phyloP scores from a whole-genome alignment of 768 basidiomycete genomes.

The Pholiota microspora region DNA sequence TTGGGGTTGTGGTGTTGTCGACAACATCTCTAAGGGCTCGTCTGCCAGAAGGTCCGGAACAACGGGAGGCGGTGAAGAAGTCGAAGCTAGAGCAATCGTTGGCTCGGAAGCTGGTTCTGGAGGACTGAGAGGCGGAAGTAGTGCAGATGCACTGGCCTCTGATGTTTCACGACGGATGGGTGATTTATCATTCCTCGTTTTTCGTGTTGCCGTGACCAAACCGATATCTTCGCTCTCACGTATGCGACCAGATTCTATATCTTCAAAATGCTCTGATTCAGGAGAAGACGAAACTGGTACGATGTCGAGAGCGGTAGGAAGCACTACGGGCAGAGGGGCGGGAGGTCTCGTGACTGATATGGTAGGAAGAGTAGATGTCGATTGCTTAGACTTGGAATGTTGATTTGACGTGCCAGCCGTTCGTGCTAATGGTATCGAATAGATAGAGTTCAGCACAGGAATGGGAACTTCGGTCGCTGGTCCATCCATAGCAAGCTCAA shows the following conservation, averaged over 20 bases:
- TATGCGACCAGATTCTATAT: conserved; percentile 50
- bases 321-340: conserved; percentile 63
- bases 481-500: conserved; percentile 38
- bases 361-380: conserved; percentile 38
- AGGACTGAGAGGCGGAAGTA: conserved; percentile 20
- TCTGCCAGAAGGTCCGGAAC: conserved; percentile 53
- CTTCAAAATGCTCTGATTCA: conserved; percentile 44
- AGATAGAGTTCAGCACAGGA: conserved; percentile 48
- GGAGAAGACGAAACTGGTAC: conserved; percentile 41
- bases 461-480: conserved; percentile 60
- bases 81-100: conserved; percentile 15
- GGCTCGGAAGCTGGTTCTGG: conserved; percentile 12
- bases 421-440: conserved; percentile 32
- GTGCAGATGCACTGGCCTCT: conserved; percentile 20
- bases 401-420: conserved; percentile 20
- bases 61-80: conserved; percentile 18
- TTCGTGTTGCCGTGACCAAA: conserved; percentile 21
- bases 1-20: conserved; percentile 8
- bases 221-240: conserved; percentile 28
- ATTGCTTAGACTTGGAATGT: conserved; percentile 17
- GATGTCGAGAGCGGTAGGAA: conserved; percentile 67
- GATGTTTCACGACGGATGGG: conserved; percentile 24
- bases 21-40: conserved; percentile 35
- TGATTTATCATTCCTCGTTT: conserved; percentile 19
- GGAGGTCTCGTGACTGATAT: conserved; percentile 71